A percentile compares a stretch with the other conserved stretches of the same genome.
These are phyloP conservation scores for Zasmidium angulare DNA, from an alignment of 2,329 filamentous ascomycete species.

Conservation along the genomic window DNA sequence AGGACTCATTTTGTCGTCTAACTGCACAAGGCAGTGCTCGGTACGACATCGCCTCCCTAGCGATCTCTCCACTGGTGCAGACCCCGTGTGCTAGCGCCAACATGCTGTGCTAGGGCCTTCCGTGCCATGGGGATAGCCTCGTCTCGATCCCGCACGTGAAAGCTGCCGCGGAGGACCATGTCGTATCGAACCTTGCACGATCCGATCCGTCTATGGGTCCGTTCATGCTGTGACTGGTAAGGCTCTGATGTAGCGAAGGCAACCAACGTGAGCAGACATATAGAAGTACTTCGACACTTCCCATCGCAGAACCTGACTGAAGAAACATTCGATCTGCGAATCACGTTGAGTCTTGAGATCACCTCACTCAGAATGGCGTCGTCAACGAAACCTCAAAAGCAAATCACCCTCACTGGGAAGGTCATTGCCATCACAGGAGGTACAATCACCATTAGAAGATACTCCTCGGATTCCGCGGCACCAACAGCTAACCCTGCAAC, in stretches of 20 bases:
- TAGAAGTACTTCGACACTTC: no score
- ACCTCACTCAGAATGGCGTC: background rate
- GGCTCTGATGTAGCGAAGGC: background rate
- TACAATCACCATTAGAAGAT: background rate
- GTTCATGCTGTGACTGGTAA: background rate
- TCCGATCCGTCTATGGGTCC: background rate
- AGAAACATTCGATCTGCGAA: background rate
- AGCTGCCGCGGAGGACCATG: background rate
- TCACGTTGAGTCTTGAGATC: no score
- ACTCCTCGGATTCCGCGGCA: background rate
- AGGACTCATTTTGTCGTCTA: no score
- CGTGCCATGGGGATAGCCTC: background rate
- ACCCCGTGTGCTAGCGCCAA: background rate
- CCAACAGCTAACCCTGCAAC: background rate
- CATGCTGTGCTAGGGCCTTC: background rate
- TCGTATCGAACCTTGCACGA: background rate
- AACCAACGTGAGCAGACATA: no score
- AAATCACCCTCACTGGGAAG: slow-evolving; percentile 33
- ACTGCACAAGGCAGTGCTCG: no score
- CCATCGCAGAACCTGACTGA: no score
- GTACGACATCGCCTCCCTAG: no score
- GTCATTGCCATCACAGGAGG: slow-evolving; percentile 50
- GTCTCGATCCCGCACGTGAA: background rate
- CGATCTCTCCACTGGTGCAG: no score
- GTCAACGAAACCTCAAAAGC: slow-evolving; percentile 8